Evolutionary conservation across 2,329 filamentous ascomycete species (phyloP), one percentile per base, ranked within the genome.

Genomic region (Fusarium sp.): DNA sequence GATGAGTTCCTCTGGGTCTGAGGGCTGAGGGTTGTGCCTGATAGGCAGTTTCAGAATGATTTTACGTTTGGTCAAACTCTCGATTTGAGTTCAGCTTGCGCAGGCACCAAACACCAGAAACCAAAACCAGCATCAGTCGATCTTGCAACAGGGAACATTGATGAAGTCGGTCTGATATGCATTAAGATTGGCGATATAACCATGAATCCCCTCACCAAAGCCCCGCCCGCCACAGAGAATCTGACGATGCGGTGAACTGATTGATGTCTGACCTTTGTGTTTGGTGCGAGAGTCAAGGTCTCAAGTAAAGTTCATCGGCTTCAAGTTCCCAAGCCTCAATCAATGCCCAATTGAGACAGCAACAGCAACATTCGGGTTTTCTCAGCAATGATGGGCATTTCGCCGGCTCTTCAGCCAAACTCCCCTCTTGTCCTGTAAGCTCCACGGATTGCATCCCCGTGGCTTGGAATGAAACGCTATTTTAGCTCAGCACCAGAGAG

Each of bases 381-480:
- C 15, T 50, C 29, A 23, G 25, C 33, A 41, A 60, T 52, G 37
- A 66, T 29, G 47, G 36, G 55, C 50, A 21, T 27, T 35, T 67
- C 58, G 46, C 47, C 42, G 21, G 39, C 25, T 42, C 37, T 27
- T 67, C 35, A 25, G 25, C 25, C 25, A 25, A 25, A 25, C 25
- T 25, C 58, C 52, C 52, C 54, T 43, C 49, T 64, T 23, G 39
- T 67, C 31, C 64, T 48, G 35, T 35, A 33, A 43, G 27, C 37
- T 29, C 20, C 25, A 46, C 66, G 62, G 62, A 63, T 58, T 53
- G 11, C 42, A 33, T 69, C 66, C 66, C 62, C 66, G 49, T 43
- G 35, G 14, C 41, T 40, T 69, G 58, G 66, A 67, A 69, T 69
- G 62, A 20, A 8, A 58, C 53, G 49, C 66, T 63, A 67, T 41